Conservation (phyloP, 2,329 filamentous ascomycete species). For the Aureobasidium sp. region DNA sequence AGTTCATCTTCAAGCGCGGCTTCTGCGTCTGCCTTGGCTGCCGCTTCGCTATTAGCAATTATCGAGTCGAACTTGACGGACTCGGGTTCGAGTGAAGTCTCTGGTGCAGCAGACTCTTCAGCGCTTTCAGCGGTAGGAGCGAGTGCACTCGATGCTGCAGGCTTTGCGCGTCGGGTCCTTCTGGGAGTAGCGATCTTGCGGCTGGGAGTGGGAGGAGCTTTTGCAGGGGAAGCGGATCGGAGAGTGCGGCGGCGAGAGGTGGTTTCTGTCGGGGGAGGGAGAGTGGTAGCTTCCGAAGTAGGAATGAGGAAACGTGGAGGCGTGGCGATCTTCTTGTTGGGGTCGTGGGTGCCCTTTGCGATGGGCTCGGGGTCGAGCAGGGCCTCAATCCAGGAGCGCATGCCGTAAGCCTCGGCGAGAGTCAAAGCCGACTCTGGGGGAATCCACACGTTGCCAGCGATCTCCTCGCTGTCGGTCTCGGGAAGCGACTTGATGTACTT, state of each 20-base stretch:
- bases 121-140: constrained; percentile 23
- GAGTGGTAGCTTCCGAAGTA: constrained; percentile 16
- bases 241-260: constrained; percentile 43
- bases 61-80: constrained; percentile 18
- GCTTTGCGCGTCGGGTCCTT: constrained; percentile 37
- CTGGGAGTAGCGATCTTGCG: constrained; percentile 44
- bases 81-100: constrained; percentile 22
- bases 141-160: constrained; percentile 22
- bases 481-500: constrained; percentile 74
- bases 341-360: constrained; percentile 51
- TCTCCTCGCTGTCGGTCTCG: constrained; percentile 80
- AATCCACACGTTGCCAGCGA: constrained; percentile 95
- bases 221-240: constrained; percentile 51
- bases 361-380: constrained; percentile 84
- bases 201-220: constrained; percentile 33
- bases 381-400: constrained; percentile 82
- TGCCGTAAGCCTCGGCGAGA: constrained; percentile 79
- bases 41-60: constrained; percentile 13
- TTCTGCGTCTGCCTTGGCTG: constrained; percentile 10
- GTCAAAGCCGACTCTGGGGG: constrained; percentile 70
- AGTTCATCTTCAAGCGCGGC: constrained; percentile 33
- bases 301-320: constrained; percentile 63
- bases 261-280: constrained; percentile 21
- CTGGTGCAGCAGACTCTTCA: constrained; percentile 25
- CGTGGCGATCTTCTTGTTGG: constrained; percentile 58